Evolutionary conservation across 2,329 filamentous ascomycete genomes (phyloP).

Genomic region (Colletotrichum endophyticum): DNA sequence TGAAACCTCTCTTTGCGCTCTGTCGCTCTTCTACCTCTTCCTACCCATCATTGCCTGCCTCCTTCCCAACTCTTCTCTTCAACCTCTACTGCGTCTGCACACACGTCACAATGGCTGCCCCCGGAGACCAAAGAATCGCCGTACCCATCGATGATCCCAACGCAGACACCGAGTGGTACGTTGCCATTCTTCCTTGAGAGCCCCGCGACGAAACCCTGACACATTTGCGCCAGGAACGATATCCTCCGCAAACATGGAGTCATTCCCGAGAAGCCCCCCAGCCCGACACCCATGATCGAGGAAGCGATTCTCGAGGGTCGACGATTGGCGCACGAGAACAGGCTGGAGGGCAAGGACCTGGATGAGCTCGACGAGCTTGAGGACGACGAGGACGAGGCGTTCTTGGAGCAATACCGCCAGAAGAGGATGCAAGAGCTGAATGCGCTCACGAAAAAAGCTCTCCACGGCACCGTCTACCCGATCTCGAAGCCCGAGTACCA

Average conservation of each 20-base stretch:
- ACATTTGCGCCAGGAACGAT: conserved; percentile 75
- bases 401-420: conserved; percentile 85
- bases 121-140: conserved; percentile 67
- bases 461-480: conserved; percentile 91
- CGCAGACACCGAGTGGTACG: conserved; percentile 95
- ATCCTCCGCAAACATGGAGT: conserved; percentile 96
- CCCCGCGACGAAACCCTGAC: conserved; percentile 13
- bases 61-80: neutral
- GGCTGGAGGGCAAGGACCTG: conserved; percentile 91
- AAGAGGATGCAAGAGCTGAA: conserved; percentile 86
- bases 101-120: conserved; percentile 59
- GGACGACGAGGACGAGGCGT: conserved; percentile 92
- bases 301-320: conserved; percentile 88
- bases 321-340: conserved; percentile 85
- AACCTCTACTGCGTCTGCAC: neutral
- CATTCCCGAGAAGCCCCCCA: conserved; percentile 97
- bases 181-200: conserved; percentile 27
- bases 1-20: neutral
- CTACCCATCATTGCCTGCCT: neutral
- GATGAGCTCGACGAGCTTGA: conserved; percentile 94
- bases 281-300: conserved; percentile 93
- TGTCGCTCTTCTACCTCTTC: neutral
- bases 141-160: conserved; percentile 96
- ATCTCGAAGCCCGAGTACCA: conserved; percentile 94
- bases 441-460: conserved; percentile 73